These are phyloP conservation scores for Friedmanniomyces simplex DNA, from an alignment of 495 filamentous ascomycete genomes.

Conservation along the genomic window DNA sequence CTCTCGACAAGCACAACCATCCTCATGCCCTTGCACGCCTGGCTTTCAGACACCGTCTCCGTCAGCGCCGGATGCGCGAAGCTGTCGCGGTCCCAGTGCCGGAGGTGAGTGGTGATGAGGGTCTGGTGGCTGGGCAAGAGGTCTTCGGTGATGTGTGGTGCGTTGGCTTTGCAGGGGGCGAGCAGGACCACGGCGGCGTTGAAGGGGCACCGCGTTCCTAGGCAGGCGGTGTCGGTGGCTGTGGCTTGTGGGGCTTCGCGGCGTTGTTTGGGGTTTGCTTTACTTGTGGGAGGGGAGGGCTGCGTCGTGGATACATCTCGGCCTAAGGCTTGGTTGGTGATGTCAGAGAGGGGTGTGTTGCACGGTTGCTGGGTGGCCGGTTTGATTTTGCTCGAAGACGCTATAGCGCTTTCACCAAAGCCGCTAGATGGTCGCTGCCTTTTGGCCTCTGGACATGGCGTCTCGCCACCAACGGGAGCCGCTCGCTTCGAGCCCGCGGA, in stretches of 20 bases:
- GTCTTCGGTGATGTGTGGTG: slow-evolving; percentile 16
- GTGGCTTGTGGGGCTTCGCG: not conserved
- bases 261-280: not conserved
- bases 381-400: too few species aligned
- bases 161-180: slow-evolving; percentile 16
- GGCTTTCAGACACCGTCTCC: slow-evolving; percentile 13
- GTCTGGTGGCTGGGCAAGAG: slow-evolving; percentile 3
- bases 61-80: not conserved
- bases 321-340: slow-evolving; percentile 14
- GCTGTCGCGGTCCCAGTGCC: slow-evolving; percentile 18
- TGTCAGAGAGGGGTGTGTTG: slow-evolving; percentile 15
- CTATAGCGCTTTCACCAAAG: not conserved
- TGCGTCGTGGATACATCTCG: not conserved
- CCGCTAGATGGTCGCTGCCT: not conserved
- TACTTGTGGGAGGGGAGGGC: not conserved
- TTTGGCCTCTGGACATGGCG: slow-evolving; percentile 7
- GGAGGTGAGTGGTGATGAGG: not conserved
- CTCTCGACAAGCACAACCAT: slow-evolving; percentile 21
- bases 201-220: slow-evolving; percentile 9
- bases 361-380: not conserved
- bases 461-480: not conserved
- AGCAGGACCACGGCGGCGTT: slow-evolving; percentile 14
- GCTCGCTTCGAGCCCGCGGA: not conserved
- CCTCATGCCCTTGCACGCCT: slow-evolving; percentile 14
- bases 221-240: not conserved